phyloP scores from a whole-genome alignment of 2,329 filamentous ascomycete genomes.

The Elsinoe batatas region DNA sequence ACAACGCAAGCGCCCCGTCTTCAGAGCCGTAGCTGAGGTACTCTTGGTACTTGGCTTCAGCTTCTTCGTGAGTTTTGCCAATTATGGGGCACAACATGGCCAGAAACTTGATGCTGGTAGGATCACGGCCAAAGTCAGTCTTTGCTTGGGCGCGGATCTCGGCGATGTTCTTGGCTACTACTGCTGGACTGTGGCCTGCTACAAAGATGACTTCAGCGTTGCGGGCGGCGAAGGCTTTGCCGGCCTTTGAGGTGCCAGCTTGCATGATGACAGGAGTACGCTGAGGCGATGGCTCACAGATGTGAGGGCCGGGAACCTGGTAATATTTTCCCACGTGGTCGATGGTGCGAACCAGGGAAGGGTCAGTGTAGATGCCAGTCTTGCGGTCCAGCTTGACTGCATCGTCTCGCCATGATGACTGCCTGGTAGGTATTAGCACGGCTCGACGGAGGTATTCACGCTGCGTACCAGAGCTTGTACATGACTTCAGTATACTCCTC shows the following conservation, averaged over 20 bases:
- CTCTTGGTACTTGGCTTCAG: conserved; percentile 52
- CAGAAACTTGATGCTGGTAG: conserved; percentile 55
- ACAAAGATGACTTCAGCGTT: conserved; percentile 65
- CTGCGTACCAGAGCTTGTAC: conserved; percentile 46
- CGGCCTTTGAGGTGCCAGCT: conserved; percentile 57
- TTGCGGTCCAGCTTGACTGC: conserved; percentile 52
- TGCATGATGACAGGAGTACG: conserved; percentile 60
- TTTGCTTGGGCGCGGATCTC: conserved; percentile 1
- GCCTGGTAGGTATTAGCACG: conserved; percentile 25
- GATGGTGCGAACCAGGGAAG: conserved; percentile 51
- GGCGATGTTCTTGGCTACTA: conserved; percentile 50
- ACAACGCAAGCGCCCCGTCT: conserved; percentile 59
- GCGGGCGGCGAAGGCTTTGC: conserved; percentile 57
- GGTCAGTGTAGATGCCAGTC: conserved; percentile 50
- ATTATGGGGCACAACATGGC: conserved; percentile 57
- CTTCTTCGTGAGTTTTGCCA: conserved; percentile 56
- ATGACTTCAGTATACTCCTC: conserved; percentile 56
- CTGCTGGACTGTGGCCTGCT: conserved; percentile 52
- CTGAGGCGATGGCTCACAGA: conserved; percentile 57
- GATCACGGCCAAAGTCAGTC: conserved; percentile 45
- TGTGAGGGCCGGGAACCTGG: conserved; percentile 54
- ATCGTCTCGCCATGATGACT: conserved; percentile 58
- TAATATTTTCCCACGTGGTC: conserved; percentile 57
- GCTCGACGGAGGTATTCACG: neutral
- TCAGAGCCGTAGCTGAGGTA: conserved; percentile 51